Percentiles rank a stretch among this genome's conserved stretches.
Evolutionary conservation across 768 basidiomycete genomes (phyloP).

Genomic region (Psilocybe cubensis): DNA sequence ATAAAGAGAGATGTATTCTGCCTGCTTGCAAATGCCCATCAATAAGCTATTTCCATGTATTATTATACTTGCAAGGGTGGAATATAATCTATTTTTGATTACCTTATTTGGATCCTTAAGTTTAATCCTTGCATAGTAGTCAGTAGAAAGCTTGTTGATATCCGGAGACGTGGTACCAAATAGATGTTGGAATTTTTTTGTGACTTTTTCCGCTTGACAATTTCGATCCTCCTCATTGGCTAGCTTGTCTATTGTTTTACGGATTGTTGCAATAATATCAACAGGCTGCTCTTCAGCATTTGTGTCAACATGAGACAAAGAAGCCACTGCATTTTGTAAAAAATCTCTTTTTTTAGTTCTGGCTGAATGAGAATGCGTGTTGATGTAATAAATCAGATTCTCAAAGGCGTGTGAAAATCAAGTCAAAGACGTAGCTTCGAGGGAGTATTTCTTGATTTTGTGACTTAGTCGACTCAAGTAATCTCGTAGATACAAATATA

Average conservation of each 20-base stretch:
- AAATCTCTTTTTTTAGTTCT: too few relatives aligned
- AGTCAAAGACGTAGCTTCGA: too few relatives aligned
- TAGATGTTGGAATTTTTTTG: slow-evolving; percentile 17
- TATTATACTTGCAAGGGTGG: slow-evolving; percentile 36
- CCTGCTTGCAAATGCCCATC: slow-evolving; percentile 36
- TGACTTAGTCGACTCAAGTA: too few relatives aligned
- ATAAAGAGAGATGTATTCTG: slow-evolving; percentile 28
- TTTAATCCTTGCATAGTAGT: slow-evolving; percentile 23
- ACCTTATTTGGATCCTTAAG: slow-evolving; percentile 30
- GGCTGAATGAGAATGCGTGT: too few relatives aligned
- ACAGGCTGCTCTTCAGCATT: neutral
- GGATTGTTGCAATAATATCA: neutral
- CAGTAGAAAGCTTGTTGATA: slow-evolving; percentile 22
- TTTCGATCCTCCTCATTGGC: neutral
- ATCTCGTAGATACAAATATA: too few relatives aligned
- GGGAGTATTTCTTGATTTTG: too few relatives aligned
- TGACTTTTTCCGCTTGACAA: neutral
- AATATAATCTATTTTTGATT: slow-evolving; percentile 28
- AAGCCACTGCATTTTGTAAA: too few relatives aligned
- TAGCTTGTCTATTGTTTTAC: slow-evolving; percentile 1
- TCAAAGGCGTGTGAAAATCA: too few relatives aligned
- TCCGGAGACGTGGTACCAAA: slow-evolving; percentile 35
- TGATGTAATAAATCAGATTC: too few relatives aligned
- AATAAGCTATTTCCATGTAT: slow-evolving; percentile 33
- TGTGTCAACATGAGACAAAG: too few relatives aligned